A percentile compares a stretch with the other conserved stretches of the same genome.
These are phyloP conservation scores for Laetiporus sulphureus DNA, from an alignment of 1,284 basidiomycete genomes.

Conservation along the genomic window DNA sequence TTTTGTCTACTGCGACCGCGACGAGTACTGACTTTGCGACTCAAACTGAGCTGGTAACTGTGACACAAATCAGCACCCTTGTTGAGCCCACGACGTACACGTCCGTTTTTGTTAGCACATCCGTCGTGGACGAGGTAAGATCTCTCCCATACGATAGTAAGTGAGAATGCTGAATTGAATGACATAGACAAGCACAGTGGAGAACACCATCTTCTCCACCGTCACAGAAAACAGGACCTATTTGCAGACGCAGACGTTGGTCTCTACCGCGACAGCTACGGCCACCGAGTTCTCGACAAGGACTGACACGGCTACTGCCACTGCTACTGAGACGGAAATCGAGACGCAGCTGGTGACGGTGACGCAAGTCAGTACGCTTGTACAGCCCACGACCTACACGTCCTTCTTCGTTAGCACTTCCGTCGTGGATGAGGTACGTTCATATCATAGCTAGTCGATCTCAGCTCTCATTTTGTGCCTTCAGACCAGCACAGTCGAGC, in stretches of 20 bases:
- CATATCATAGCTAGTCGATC: too few species aligned
- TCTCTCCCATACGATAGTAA: too few species aligned
- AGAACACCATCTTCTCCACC: conserved; percentile 30
- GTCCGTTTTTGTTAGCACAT: conserved; percentile 45
- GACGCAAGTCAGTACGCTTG: conserved; percentile 23
- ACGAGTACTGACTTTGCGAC: conserved; percentile 24
- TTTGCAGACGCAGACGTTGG: conserved; percentile 29
- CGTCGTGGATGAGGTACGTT: conserved; percentile 46
- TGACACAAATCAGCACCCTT: conserved; percentile 25
- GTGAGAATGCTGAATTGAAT: background rate
- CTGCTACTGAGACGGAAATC: conserved; percentile 16
- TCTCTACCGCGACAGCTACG: conserved; percentile 30
- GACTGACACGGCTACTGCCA: conserved; percentile 33
- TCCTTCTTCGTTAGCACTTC: conserved; percentile 47
- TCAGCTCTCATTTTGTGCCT: background rate
- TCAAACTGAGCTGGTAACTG: conserved; percentile 26
- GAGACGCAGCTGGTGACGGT: conserved; percentile 30
- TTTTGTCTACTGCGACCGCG: conserved; percentile 36
- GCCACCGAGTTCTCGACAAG: conserved; percentile 16
- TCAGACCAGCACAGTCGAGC: conserved; percentile 44
- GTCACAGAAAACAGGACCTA: conserved; percentile 35
- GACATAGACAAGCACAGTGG: conserved; percentile 43
- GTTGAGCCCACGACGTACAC: conserved; percentile 44
- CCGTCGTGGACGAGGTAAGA: conserved; percentile 50
- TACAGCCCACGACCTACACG: conserved; percentile 44